phyloP scores from a whole-genome alignment of 768 basidiomycete species.

The Trametes cinnabarina region DNA sequence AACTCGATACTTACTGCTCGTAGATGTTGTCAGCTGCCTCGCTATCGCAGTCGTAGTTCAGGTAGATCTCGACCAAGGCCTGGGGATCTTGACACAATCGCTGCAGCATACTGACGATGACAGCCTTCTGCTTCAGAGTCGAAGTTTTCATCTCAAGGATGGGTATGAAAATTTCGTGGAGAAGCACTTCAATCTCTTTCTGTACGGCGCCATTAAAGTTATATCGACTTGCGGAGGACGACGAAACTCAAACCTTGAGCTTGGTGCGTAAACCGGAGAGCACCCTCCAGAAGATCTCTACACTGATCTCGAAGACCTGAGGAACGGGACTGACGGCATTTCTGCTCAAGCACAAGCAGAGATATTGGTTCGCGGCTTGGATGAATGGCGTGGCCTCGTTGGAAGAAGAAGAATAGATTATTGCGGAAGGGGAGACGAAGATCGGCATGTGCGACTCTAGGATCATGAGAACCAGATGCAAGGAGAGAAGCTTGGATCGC shows the following conservation, averaged over 20 bases:
- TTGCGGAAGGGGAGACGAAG: conserved; percentile 83
- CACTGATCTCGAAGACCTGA: conserved; percentile 96
- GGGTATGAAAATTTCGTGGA: conserved; percentile 98
- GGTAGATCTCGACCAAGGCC: conserved; percentile 95
- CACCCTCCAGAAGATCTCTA: conserved; percentile 98
- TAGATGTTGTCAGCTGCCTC: conserved; percentile 96
- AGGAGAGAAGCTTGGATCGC: conserved; percentile 92
- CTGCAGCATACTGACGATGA: conserved; percentile 84
- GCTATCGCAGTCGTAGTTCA: conserved; percentile 98
- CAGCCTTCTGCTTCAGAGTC: conserved; percentile 91
- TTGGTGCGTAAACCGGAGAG: conserved; percentile 92
- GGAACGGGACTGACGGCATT: conserved; percentile 95
- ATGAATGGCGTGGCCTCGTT: conserved; percentile 87
- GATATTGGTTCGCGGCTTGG: conserved; percentile 93
- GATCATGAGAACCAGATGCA: conserved; percentile 91
- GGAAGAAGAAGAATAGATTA: conserved; percentile 88
- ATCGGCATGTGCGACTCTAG: conserved; percentile 88
- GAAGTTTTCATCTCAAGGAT: conserved; percentile 98
- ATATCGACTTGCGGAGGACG: neutral
- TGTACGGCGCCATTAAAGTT: conserved; percentile 35
- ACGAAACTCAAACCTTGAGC: conserved; percentile 68
- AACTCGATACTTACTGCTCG: conserved; percentile 66
- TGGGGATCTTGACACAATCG: conserved; percentile 94
- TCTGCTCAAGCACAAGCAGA: conserved; percentile 87
- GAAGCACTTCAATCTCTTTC: conserved; percentile 99